Conservation (phyloP, 2,329 filamentous ascomycete genomes). For the Calonectria hawksworthii region DNA sequence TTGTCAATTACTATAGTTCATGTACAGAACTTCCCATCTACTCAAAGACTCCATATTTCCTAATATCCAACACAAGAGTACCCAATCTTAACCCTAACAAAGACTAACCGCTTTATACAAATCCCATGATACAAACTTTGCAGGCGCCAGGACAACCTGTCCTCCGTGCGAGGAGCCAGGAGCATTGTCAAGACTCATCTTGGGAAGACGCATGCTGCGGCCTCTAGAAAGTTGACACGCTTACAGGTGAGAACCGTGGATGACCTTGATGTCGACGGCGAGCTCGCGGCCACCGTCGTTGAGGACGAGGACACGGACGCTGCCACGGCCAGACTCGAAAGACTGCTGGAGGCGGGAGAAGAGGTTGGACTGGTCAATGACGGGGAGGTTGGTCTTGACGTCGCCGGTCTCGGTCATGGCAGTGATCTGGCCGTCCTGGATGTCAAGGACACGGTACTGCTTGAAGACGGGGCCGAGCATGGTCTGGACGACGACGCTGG, state of each 20-base stretch:
- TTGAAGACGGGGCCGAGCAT: conserved; percentile 99
- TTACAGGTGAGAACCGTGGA: conserved; percentile 83
- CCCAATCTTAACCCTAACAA: conserved; percentile 49
- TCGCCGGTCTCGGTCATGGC: conserved; percentile 99
- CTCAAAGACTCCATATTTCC: conserved; percentile 54
- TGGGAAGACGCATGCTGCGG: conserved; percentile 41
- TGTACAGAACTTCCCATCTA: conserved; percentile 62
- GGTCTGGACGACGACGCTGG: conserved; percentile 98
- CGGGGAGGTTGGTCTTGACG: conserved; percentile 94
- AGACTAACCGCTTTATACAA: conserved; percentile 40
- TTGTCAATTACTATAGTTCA: conserved; percentile 54
- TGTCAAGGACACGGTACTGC: conserved; percentile 99
- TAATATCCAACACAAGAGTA: conserved; percentile 49
- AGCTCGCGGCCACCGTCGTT: conserved; percentile 94
- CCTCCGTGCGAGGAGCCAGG: conserved; percentile 34
- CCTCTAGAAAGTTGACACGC: conserved; percentile 39
- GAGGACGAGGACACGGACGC: conserved; percentile 95
- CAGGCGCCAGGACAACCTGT: conserved; percentile 37
- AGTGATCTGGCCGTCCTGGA: conserved; percentile 87
- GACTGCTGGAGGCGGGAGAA: conserved; percentile 84
- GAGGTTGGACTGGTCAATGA: conserved; percentile 95
- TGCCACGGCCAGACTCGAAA: conserved; percentile 93
- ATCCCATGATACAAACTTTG: conserved; percentile 46
- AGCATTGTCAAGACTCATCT: conserved; percentile 36
- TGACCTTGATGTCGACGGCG: conserved; percentile 98